Evolutionary conservation across 148 eudicot genomes (phyloP).

Genomic region (Rhododendron griersonianum): DNA sequence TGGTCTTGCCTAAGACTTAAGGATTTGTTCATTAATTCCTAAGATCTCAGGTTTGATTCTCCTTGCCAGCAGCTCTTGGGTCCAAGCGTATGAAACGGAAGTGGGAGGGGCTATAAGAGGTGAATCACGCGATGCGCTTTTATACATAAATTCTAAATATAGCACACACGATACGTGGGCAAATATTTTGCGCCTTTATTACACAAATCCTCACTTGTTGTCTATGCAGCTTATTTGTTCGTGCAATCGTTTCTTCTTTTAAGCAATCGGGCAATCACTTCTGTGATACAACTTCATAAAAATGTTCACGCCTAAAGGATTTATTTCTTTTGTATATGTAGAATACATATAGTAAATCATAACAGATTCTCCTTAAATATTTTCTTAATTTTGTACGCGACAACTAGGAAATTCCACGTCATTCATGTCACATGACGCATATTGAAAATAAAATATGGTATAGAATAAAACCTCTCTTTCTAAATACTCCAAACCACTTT

Average conservation of each 20-base stretch:
- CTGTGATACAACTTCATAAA: background rate
- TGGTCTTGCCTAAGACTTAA: no score
- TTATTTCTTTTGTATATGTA: background rate
- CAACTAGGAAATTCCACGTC: background rate
- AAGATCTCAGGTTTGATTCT: no score
- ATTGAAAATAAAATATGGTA: background rate
- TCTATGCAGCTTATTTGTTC: background rate
- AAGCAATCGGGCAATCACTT: background rate
- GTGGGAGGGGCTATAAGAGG: no score
- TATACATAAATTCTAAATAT: no score
- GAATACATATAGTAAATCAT: no score
- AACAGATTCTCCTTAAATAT: background rate
- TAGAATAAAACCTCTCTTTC: background rate
- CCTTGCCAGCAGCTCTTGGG: no score
- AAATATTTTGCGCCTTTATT: no score
- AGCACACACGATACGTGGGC: no score
- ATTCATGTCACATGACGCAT: background rate
- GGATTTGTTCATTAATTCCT: no score
- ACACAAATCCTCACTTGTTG: no score
- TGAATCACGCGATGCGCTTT: no score
- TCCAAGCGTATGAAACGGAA: no score
- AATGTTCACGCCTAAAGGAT: background rate
- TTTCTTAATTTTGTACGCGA: background rate
- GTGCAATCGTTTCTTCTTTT: background rate
- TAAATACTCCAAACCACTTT: background rate